Evolutionary conservation across 306 rosid species (phyloP), one percentile per base, ranked within the genome.

Genomic region (Lablab purpureus): DNA sequence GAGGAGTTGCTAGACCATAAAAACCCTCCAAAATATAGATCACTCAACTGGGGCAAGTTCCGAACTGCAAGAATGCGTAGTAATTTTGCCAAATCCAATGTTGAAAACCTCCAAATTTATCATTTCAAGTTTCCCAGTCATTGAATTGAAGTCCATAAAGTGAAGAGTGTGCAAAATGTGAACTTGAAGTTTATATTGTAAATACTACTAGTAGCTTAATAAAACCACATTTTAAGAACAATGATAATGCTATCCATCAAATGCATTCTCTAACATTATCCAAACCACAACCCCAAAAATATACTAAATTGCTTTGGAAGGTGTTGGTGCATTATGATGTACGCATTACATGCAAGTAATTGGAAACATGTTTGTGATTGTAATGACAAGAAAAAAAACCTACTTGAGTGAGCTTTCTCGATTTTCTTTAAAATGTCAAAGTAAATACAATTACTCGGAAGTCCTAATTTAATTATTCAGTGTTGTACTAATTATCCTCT

Each of bases 21-120:
- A 47, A 87, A 89, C 79, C 92, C 91, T n/a, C 81, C 96, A 19
- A 90, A 71, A 64, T 91, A 94, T 89, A 77, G 30, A 65, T 43
- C 93, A 1, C 52, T 74, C 75, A 62, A 69, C 56, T 70, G 88
- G 89, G 74, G 83, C 23, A 72, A 64, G 56, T 83, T 83, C n/a
- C 79, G 83, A 12, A 54, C 37, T 7, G n/a, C 86, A 10, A 83
- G 86, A 67, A 52, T 83, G 86, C 7, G 67, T 32, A 83, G 83
- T 55, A 83, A 83, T 18, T 83, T 83, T 65, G 11, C 23, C 7
- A 83, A 72, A 13, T 83, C 86, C 22, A 45, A 65, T 12, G 75
- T 65, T 72, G 80, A 77, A 22, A 83, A 83, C 66, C 54, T 77
- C 28, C 86, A 83, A 72, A 83, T 83, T 65, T 83, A 52, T 65